A percentile compares a stretch with the other conserved stretches of the same genome.
Evolutionary conservation across 495 filamentous ascomycete species (phyloP).

Genomic region (Penicillium verhagenii): DNA sequence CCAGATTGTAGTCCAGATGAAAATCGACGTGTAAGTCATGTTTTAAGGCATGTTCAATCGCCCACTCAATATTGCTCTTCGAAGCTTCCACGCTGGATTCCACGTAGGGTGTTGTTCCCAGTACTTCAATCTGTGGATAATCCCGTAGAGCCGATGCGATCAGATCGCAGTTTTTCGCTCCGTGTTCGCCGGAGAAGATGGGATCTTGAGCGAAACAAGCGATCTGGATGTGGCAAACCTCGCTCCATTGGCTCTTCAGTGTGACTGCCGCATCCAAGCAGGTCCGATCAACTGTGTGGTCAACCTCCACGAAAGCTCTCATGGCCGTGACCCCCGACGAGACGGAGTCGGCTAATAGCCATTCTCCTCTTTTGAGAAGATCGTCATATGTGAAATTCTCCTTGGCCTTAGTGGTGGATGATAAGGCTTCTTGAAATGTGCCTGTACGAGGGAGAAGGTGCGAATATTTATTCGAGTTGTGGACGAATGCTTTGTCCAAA

Average conservation of each 20-base stretch:
- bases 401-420: constrained; percentile 61
- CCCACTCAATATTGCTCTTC: constrained; percentile 63
- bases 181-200: constrained; percentile 56
- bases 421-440: constrained; percentile 65
- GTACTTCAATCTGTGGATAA: constrained; percentile 49
- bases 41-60: constrained; percentile 48
- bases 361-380: constrained; percentile 59
- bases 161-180: constrained; percentile 42
- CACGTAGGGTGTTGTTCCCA: constrained; percentile 73
- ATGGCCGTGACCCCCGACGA: constrained; percentile 66
- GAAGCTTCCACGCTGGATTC: constrained; percentile 50
- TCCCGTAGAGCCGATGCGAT: constrained; percentile 46
- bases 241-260: constrained; percentile 56
- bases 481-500: constrained; percentile 72
- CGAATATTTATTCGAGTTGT: constrained; percentile 55
- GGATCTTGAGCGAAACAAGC: constrained; percentile 73
- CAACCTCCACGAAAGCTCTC: constrained; percentile 74
- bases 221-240: constrained; percentile 63
- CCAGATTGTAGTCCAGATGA: constrained; percentile 71
- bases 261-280: constrained; percentile 58
- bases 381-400: constrained; percentile 57
- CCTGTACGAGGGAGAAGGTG: constrained; percentile 59
- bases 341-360: constrained; percentile 67
- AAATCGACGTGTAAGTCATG: constrained; percentile 63
- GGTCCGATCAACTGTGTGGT: constrained; percentile 55